Evolutionary conservation across 179 eudicot genomes (phyloP).

Genomic region (Nepenthes alata): DNA sequence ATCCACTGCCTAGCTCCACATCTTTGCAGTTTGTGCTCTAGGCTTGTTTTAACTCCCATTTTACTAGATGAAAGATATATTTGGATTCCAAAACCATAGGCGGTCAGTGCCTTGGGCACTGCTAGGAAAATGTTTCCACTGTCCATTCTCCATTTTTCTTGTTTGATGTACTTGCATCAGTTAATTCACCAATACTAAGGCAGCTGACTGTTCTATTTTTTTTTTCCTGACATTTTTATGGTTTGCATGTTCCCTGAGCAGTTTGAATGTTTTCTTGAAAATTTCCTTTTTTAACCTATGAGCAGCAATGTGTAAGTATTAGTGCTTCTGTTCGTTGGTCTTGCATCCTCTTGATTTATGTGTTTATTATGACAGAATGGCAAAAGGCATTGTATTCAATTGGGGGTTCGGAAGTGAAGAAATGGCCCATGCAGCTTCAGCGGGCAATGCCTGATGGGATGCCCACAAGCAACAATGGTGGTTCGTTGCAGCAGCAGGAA

Average conservation of each 20-base stretch:
- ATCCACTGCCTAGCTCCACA: no score
- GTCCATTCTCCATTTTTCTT: no score
- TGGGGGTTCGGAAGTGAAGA: constrained; percentile 86
- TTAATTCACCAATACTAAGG: no score
- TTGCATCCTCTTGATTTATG: neutral
- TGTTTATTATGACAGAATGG: constrained; percentile 53
- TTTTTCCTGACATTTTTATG: neutral
- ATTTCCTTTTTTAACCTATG: neutral
- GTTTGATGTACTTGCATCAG: no score
- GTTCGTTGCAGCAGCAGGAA: constrained; percentile 77
- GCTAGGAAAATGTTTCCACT: no score
- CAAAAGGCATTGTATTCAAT: constrained; percentile 83
- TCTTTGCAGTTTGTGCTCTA: no score
- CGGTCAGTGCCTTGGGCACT: no score
- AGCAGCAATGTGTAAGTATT: neutral
- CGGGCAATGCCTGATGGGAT: constrained; percentile 72
- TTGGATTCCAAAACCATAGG: no score
- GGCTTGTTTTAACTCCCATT: no score
- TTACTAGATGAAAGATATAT: no score
- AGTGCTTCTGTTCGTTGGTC: neutral
- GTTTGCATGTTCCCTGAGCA: neutral
- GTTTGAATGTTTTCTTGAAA: neutral
- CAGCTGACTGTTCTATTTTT: no score
- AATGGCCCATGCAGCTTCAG: constrained; percentile 88
- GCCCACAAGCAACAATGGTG: constrained; percentile 57